Conservation (phyloP, 1,139 yeast species). For the Cylindricascospora bacillispora region DNA sequence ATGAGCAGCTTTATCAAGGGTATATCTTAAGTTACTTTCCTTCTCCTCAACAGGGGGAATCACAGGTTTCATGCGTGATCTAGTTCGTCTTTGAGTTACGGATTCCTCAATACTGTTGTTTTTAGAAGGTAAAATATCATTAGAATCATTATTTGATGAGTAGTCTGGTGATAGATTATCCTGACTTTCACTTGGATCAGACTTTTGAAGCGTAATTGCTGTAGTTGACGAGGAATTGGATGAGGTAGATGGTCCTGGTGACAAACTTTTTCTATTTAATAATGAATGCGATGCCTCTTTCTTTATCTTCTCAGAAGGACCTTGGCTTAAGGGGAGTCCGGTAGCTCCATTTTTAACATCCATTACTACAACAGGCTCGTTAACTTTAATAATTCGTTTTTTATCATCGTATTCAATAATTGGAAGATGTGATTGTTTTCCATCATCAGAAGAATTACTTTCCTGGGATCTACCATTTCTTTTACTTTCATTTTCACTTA, state of each 20-base stretch:
- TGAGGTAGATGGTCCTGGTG: background rate
- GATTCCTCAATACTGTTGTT: background rate
- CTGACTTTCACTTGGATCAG: background rate
- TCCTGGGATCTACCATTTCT: no score
- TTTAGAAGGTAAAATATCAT: background rate
- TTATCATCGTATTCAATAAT: slow-evolving; percentile 12
- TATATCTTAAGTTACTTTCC: background rate
- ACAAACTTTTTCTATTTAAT: slow-evolving; percentile 12
- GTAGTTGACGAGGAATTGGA: background rate
- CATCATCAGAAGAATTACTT: no score
- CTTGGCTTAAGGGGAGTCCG: slow-evolving; percentile 20
- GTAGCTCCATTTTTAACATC: slow-evolving; percentile 22
- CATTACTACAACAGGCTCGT: slow-evolving; percentile 12
- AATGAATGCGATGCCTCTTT: slow-evolving; percentile 21
- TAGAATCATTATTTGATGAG: background rate
- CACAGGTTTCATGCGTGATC: slow-evolving; percentile 1
- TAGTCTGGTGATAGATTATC: background rate
- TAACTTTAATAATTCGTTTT: slow-evolving; percentile 14
- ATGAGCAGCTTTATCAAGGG: background rate
- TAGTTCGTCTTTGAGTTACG: background rate
- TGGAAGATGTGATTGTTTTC: slow-evolving; percentile 2
- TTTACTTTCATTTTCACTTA: no score
- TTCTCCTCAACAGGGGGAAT: slow-evolving; percentile 2
- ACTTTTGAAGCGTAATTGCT: background rate
- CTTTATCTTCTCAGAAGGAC: slow-evolving; percentile 22